phyloP scores from a whole-genome alignment of 129 eudicot genomes.

The Rutidosis leptorrhynchoides region DNA sequence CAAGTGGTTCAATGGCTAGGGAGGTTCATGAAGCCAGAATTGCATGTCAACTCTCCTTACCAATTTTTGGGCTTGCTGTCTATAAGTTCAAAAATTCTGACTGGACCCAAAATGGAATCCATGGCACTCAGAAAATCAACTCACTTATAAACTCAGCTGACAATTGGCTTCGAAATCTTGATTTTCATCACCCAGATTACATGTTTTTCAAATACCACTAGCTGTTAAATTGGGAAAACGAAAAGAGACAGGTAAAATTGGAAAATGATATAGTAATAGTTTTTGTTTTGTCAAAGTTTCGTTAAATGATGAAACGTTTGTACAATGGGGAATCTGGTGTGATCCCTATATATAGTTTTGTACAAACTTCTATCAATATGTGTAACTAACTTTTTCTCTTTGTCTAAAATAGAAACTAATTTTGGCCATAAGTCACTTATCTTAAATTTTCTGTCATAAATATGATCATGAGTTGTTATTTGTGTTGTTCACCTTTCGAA shows the following conservation, averaged over 20 bases:
- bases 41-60: slow-evolving; percentile 44
- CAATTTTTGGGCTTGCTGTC: slow-evolving; percentile 69
- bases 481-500: background rate
- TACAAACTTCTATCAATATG: slow-evolving; percentile 1
- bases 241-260: slow-evolving; percentile 2
- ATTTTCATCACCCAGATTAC: slow-evolving; percentile 76
- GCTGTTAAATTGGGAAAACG: slow-evolving; percentile 4
- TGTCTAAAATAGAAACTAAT: background rate
- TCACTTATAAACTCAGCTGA: slow-evolving; percentile 58
- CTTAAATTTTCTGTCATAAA: background rate
- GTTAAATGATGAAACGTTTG: slow-evolving; percentile 25
- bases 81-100: slow-evolving; percentile 67
- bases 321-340: slow-evolving; percentile 10
- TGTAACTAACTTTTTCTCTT: background rate
- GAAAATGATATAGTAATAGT: slow-evolving; percentile 8
- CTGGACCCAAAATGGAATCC: slow-evolving; percentile 51
- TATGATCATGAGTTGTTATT: background rate
- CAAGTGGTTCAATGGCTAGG: slow-evolving; percentile 35
- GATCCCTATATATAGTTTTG: slow-evolving; percentile 19
- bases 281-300: background rate
- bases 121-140: slow-evolving; percentile 50
- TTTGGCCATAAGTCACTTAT: background rate
- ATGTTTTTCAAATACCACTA: slow-evolving; percentile 52
- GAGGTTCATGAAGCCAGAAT: slow-evolving; percentile 39
- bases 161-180: slow-evolving; percentile 66